Conservation (phyloP, 768 basidiomycete species). For the Scleroderma bovista region DNA sequence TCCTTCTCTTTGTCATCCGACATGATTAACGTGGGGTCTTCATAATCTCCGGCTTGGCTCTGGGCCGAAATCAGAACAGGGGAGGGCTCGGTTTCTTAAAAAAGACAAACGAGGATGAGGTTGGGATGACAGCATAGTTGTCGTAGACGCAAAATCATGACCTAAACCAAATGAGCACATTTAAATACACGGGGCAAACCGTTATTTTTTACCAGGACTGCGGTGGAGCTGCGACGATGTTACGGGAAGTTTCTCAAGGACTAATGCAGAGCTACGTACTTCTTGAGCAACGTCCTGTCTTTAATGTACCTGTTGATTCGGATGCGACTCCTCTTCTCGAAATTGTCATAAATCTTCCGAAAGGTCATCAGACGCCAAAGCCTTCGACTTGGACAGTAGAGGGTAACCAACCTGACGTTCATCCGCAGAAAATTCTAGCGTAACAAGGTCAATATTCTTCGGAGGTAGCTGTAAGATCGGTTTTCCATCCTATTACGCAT, state of each 20-base stretch:
- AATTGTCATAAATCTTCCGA: conserved; percentile 48
- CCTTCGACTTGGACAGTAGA: not conserved
- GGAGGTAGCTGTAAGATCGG: conserved; percentile 60
- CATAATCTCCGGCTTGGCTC: conserved; percentile 40
- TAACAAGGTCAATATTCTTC: conserved; percentile 55
- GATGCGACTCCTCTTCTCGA: conserved; percentile 51
- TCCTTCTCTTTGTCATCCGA: conserved; percentile 49
- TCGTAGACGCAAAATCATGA: conserved; percentile 70
- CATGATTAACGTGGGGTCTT: conserved; percentile 47
- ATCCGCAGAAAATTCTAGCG: conserved; percentile 56
- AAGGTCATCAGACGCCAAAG: not conserved
- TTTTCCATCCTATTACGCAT: conserved; percentile 42
- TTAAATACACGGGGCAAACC: not conserved
- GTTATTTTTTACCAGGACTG: not conserved
- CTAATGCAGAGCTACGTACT: conserved; percentile 41
- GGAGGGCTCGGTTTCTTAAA: not conserved
- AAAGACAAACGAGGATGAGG: conserved; percentile 50
- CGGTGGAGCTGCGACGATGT: not conserved
- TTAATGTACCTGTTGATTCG: conserved; percentile 56
- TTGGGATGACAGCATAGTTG: conserved; percentile 72
- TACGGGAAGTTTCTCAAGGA: not conserved
- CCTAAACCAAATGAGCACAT: conserved; percentile 28
- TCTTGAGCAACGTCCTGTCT: conserved; percentile 62
- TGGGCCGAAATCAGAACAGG: conserved; percentile 8
- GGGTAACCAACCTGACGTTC: conserved; percentile 50